phyloP scores from a whole-genome alignment of 805 yeast species.

The Cyberlindnera maritima region DNA sequence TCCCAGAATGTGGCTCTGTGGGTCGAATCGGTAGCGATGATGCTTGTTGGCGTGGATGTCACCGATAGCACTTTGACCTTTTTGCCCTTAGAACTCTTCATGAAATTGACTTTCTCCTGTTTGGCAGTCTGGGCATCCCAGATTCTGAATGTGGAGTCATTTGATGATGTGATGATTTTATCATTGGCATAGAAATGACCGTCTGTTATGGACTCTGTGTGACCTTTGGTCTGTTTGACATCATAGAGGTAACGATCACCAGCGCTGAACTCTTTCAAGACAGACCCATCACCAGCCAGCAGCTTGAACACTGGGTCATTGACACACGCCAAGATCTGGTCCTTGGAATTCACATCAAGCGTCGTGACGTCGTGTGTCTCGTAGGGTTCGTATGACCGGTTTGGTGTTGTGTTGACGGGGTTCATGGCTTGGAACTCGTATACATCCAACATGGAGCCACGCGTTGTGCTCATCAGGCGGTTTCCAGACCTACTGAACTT shows the following conservation, averaged over 20 bases:
- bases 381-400: constrained; percentile 8
- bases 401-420: constrained; percentile 17
- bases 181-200: constrained; percentile 18
- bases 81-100: constrained; percentile 16
- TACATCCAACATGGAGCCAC: constrained; percentile 26
- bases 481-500: constrained; percentile 27
- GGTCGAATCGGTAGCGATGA: constrained; percentile 13
- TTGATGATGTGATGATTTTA: constrained; percentile 20
- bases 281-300: constrained; percentile 14
- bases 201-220: constrained; percentile 24
- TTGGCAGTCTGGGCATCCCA: constrained; percentile 23
- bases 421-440: constrained; percentile 36
- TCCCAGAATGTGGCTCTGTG: constrained; percentile 22
- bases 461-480: constrained; percentile 17
- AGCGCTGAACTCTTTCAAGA: constrained; percentile 12
- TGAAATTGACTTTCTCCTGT: constrained; percentile 17
- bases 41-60: neutral
- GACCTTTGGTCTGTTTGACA: constrained; percentile 28
- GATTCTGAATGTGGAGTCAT: constrained; percentile 29
- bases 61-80: constrained; percentile 15
- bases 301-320: constrained; percentile 20
- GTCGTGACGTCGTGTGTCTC: constrained; percentile 15
- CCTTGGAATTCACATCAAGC: constrained; percentile 5
- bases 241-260: constrained; percentile 30
- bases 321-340: constrained; percentile 10